Conservation (phyloP, 495 filamentous ascomycete genomes). For the Oleoguttula mirabilis region DNA sequence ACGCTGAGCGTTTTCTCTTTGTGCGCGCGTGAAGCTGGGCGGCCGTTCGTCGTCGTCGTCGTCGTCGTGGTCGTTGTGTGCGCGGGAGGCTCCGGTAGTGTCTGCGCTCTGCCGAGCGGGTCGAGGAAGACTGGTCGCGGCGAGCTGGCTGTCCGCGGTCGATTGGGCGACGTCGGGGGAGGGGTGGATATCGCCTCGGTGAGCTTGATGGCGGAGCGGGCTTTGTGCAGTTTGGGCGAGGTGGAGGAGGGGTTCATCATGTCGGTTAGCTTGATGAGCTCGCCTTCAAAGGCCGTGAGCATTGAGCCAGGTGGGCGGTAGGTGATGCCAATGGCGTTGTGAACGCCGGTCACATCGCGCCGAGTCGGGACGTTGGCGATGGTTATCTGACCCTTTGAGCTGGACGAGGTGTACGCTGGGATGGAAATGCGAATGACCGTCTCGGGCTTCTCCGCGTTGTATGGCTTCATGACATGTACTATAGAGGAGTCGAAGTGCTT, state of each 20-base stretch:
- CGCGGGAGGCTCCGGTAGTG: constrained; percentile 1
- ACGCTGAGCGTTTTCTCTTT: constrained; percentile 38
- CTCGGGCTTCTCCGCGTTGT: constrained; percentile 29
- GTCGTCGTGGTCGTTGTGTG: constrained; percentile 3
- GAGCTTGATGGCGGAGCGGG: background rate
- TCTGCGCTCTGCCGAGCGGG: background rate
- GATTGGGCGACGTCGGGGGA: background rate
- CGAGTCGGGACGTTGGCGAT: constrained; percentile 52
- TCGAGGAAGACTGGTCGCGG: constrained; percentile 3
- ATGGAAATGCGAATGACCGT: constrained; percentile 39
- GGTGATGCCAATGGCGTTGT: constrained; percentile 58
- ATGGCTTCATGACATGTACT: constrained; percentile 41
- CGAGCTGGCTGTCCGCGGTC: background rate
- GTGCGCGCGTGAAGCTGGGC: constrained; percentile 1
- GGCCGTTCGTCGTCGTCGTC: too few species aligned
- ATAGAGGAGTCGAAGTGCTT: constrained; percentile 45
- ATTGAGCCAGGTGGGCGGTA: constrained; percentile 45
- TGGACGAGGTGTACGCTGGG: constrained; percentile 34
- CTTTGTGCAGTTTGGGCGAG: background rate
- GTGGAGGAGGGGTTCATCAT: background rate
- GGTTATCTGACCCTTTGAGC: constrained; percentile 49
- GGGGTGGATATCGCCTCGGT: background rate
- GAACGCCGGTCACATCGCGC: constrained; percentile 47
- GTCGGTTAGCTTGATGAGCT: constrained; percentile 12
- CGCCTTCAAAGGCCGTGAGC: constrained; percentile 17